Evolutionary conservation across 2,329 filamentous ascomycete species (phyloP).

Genomic region (Verticillium albo-atrum): DNA sequence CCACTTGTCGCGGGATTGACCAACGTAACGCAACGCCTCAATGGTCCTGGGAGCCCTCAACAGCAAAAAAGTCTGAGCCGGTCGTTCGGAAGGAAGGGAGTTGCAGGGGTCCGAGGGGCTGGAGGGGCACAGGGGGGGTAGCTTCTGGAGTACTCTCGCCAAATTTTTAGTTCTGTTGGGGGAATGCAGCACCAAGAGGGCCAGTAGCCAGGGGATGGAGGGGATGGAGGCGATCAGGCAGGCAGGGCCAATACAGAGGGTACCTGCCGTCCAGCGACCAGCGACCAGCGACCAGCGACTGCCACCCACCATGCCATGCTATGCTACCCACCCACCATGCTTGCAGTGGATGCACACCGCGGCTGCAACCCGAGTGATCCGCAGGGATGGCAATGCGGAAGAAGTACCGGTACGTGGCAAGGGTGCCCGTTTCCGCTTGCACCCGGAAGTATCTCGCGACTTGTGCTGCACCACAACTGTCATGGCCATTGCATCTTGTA

Average conservation of each 20-base stretch:
- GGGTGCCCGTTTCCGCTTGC: neutral
- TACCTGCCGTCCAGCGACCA: neutral
- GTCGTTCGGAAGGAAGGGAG: neutral
- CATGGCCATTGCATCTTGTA: neutral
- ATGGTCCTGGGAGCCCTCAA: neutral
- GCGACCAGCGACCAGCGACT: no score
- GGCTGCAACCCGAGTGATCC: conserved; percentile 1
- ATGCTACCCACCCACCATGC: neutral
- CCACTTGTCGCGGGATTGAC: neutral
- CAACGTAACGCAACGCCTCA: neutral
- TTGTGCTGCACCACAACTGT: neutral
- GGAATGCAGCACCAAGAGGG: conserved; percentile 9
- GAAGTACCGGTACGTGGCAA: neutral
- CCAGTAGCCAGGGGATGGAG: neutral
- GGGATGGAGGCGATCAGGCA: neutral
- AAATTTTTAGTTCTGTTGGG: conserved; percentile 28
- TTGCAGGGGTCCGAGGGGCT: neutral
- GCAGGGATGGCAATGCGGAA: neutral
- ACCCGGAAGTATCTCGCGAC: neutral
- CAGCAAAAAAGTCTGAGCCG: conserved; percentile 3
- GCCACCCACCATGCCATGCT: neutral
- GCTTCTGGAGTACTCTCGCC: conserved; percentile 11
- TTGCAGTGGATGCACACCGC: neutral
- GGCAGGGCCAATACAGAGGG: neutral
- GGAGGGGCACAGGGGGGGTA: neutral